Percentiles rank a stretch among this genome's conserved stretches.
phyloP scores from a whole-genome alignment of 306 rosid genomes.

The Malus domestica region DNA sequence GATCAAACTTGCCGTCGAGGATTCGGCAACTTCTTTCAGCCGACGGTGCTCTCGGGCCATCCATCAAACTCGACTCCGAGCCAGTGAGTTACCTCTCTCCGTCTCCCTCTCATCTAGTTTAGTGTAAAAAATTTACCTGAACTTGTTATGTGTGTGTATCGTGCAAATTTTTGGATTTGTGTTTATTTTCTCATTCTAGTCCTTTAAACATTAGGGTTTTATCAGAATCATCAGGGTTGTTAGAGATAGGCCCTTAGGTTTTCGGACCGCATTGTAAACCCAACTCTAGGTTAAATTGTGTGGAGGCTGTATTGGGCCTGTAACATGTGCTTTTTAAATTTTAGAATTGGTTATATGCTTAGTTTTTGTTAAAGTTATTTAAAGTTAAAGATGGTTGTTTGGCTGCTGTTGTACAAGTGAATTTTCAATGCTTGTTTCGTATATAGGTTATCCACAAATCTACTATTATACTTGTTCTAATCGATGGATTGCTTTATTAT shows the following conservation, averaged over 20 bases:
- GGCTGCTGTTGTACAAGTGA: neutral
- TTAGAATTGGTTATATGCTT: neutral
- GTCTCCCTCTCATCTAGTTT: neutral
- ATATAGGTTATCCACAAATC: neutral
- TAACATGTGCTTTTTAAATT: neutral
- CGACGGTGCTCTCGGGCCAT: conserved; percentile 82
- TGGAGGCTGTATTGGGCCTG: neutral
- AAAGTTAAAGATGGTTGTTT: neutral
- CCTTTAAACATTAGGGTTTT: conserved; percentile 1
- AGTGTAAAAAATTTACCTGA: neutral
- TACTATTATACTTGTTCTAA: neutral
- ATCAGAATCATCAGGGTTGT: neutral
- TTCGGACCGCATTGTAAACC: neutral
- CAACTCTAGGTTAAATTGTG: neutral
- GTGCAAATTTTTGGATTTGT: neutral
- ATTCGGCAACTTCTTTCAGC: conserved; percentile 79
- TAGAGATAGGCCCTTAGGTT: neutral
- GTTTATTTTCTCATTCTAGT: neutral
- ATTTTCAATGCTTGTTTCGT: neutral
- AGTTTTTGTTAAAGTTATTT: neutral
- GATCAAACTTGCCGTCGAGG: conserved; percentile 97
- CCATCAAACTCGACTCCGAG: conserved; percentile 78
- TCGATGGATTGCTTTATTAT: neutral
- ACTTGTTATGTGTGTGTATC: neutral
- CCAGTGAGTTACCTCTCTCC: conserved; percentile 47